Percentiles rank a stretch among this genome's conserved stretches.
Evolutionary conservation across 805 yeast genomes (phyloP).

Genomic region (Saccharomyces paradoxus): DNA sequence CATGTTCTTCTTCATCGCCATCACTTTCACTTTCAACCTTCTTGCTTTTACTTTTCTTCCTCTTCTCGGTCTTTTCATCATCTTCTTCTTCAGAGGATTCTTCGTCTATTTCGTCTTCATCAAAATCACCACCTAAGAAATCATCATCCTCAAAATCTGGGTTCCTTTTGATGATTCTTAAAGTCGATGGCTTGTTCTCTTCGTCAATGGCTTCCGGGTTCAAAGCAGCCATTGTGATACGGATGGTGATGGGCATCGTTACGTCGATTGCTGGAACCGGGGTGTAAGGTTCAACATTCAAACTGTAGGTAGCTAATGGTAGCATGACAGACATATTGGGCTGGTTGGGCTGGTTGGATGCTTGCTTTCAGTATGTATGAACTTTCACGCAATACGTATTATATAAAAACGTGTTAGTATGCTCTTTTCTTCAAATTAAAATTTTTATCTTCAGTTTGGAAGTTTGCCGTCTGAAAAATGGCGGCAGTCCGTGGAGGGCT

Average conservation of each 20-base stretch:
- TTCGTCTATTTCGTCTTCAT: constrained; percentile 37
- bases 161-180: constrained; percentile 68
- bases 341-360: background rate
- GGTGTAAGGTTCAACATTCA: constrained; percentile 70
- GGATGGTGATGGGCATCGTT: constrained; percentile 76
- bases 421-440: background rate
- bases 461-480: background rate
- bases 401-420: background rate
- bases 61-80: constrained; percentile 35
- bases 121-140: constrained; percentile 36
- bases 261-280: constrained; percentile 76
- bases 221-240: constrained; percentile 83
- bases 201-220: constrained; percentile 66
- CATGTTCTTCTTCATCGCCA: constrained; percentile 44
- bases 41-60: constrained; percentile 41
- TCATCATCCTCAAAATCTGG: constrained; percentile 35
- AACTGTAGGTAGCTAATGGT: constrained; percentile 75
- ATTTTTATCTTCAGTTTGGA: background rate
- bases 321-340: constrained; percentile 50
- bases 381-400: background rate
- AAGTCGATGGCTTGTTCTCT: constrained; percentile 70
- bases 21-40: constrained; percentile 32
- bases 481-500: background rate
- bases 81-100: constrained; percentile 32
- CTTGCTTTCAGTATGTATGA: background rate